Evolutionary conservation across 108 stramenopile genomes (phyloP), one percentile per base, ranked within the genome.

Genomic region (Pseudonitzschia pungens): DNA sequence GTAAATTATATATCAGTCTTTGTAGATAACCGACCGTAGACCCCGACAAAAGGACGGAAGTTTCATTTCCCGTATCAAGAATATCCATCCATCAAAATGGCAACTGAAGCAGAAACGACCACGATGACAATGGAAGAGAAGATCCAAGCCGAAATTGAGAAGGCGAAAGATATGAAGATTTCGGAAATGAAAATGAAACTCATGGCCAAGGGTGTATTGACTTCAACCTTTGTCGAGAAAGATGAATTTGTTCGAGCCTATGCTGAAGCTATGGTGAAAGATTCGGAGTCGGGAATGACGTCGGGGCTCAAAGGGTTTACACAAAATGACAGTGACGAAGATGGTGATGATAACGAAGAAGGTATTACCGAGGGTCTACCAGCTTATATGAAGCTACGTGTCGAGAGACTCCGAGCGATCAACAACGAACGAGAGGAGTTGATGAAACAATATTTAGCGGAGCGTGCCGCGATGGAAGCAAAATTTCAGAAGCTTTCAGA

Each of bases 401-500:
- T 96, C 12, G 85, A 84, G 36, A 75, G 84, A 32, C 76, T 96
- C 9, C 78, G 81, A 65, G 70, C 68, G 18, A 81, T 94, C 55
- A 70, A 93, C 67, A 72, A 75, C 4, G 67, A 87, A 57, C 86
- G 89, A 22, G 88, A 87, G 28, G 28, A 56, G 41, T 20, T 86
- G 8, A 72, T 89, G 78, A 82, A 83, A 40, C 70, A 82, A 62
- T 95, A 97, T 81, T 52, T 80, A 21, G 66, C 62, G 43, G 96
- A 97, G 76, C 78, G 96, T 7, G 92, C 93, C 26, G 83, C 69
- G 12, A 69, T 97, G 58, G 96, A 97, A 77, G n/a, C 53, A 16
- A 94, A 94, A 78, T 97, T 84, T 64, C 59, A 64, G 4, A 71
- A 48, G 8, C 54, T 81, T 36, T 80, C 72, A 45, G 50, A 86